Conservation (phyloP, 129 eudicot genomes). For the Calendula officinalis region DNA sequence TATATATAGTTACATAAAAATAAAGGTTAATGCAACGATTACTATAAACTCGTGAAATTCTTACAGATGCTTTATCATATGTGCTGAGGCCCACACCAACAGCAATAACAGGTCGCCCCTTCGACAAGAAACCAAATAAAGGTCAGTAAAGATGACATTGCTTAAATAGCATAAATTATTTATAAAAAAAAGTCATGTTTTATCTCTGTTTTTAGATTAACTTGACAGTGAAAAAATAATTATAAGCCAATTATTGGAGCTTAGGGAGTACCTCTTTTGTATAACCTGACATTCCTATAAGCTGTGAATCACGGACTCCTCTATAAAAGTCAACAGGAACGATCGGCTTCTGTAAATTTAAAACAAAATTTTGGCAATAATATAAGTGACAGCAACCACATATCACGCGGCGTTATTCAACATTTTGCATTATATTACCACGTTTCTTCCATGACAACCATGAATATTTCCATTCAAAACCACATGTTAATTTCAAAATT, state of each 20-base stretch:
- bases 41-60: slow-evolving; percentile 26
- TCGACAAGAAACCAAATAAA: slow-evolving; percentile 11
- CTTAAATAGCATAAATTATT: neutral
- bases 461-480: slow-evolving; percentile 1
- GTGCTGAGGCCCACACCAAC: slow-evolving; percentile 97
- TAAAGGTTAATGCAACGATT: neutral
- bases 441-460: neutral
- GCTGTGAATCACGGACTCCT: slow-evolving; percentile 88
- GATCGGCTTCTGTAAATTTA: slow-evolving; percentile 78
- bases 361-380: slow-evolving; percentile 11
- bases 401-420: neutral
- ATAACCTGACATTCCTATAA: slow-evolving; percentile 86
- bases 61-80: slow-evolving; percentile 95
- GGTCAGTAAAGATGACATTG: neutral
- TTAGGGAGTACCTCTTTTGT: slow-evolving; percentile 68
- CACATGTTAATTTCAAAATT: neutral
- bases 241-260: slow-evolving; percentile 5
- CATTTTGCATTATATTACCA: neutral
- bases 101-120: slow-evolving; percentile 96
- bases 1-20: neutral
- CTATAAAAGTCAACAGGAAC: slow-evolving; percentile 67
- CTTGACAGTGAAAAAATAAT: neutral
- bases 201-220: neutral
- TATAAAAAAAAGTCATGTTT: neutral
- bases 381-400: neutral